Conservation (phyloP, 352 stramenopile genomes). For the Phytophthora citricola region DNA sequence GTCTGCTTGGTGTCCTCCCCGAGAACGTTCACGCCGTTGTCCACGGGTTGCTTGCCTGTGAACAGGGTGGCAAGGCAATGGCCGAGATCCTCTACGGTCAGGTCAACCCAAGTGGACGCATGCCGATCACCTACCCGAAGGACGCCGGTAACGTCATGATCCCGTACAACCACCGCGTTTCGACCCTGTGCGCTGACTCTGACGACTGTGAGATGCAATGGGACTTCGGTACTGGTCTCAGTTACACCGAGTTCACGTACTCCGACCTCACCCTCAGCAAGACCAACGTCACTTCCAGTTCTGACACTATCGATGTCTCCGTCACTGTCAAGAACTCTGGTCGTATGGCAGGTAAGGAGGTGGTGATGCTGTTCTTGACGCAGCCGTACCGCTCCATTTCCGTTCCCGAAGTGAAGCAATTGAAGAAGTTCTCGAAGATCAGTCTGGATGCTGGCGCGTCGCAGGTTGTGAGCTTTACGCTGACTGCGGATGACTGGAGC, state of each 20-base stretch:
- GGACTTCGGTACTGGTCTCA: slow-evolving; percentile 69
- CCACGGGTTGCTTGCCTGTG: slow-evolving; percentile 30
- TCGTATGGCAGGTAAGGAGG: slow-evolving; percentile 58
- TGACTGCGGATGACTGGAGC: slow-evolving; percentile 62
- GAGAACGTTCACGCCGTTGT: no score
- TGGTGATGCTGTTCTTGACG: slow-evolving; percentile 75
- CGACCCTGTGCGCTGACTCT: slow-evolving; percentile 43
- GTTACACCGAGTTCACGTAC: slow-evolving; percentile 73
- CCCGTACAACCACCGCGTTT: slow-evolving; percentile 73
- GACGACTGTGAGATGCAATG: slow-evolving; percentile 61
- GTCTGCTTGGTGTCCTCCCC: no score
- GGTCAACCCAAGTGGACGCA: slow-evolving; percentile 76
- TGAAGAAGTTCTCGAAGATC: slow-evolving; percentile 85
- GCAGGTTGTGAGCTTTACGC: slow-evolving; percentile 37
- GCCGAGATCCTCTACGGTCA: slow-evolving; percentile 81
- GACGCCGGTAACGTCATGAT: slow-evolving; percentile 55
- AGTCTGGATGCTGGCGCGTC: slow-evolving; percentile 43
- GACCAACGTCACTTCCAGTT: slow-evolving; percentile 52
- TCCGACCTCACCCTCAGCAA: slow-evolving; percentile 57
- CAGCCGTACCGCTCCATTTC: slow-evolving; percentile 63
- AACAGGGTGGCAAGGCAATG: slow-evolving; percentile 75
- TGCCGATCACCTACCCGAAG: slow-evolving; percentile 85
- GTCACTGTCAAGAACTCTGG: slow-evolving; percentile 76
- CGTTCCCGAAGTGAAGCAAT: slow-evolving; percentile 75
- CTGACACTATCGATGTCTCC: slow-evolving; percentile 45